These are phyloP conservation scores for Pelargonium fulgidum DNA, from an alignment of 441 rosid genomes.

Conservation along the genomic window DNA sequence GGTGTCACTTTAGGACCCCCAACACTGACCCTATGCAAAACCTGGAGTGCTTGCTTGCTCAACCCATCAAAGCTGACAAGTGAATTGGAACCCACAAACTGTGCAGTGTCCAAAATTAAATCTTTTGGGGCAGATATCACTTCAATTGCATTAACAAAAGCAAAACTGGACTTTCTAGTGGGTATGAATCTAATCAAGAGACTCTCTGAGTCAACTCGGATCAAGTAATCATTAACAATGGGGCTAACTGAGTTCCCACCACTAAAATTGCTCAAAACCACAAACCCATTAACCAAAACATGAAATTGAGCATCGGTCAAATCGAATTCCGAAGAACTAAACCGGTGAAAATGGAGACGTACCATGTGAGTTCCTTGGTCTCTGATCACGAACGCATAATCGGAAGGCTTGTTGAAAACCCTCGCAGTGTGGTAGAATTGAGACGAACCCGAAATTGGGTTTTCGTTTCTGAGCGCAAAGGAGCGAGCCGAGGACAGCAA, in stretches of 20 bases:
- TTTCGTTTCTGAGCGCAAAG: conserved; percentile 26
- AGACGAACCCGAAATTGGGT: conserved; percentile 22
- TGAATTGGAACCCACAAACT: conserved; percentile 32
- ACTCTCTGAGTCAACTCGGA: conserved; percentile 43
- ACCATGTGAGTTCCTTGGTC: conserved; percentile 58
- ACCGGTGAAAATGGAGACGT: conserved; percentile 55
- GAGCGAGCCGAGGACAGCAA: conserved; percentile 29
- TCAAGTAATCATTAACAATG: conserved; percentile 55
- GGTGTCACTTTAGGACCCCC: conserved; percentile 77
- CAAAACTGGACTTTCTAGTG: conserved; percentile 34
- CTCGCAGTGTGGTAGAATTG: conserved; percentile 55
- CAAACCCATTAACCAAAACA: conserved; percentile 51
- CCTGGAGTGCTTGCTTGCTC: conserved; percentile 47
- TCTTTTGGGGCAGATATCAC: conserved; percentile 82
- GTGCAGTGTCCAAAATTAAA: conserved; percentile 54
- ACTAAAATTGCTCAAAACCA: conserved; percentile 53
- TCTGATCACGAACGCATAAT: conserved; percentile 46
- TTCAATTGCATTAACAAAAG: conserved; percentile 75
- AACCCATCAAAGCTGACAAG: conserved; percentile 37
- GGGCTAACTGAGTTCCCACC: conserved; percentile 25
- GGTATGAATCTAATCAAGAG: conserved; percentile 53
- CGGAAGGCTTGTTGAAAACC: conserved; percentile 45
- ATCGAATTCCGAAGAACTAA: conserved; percentile 35
- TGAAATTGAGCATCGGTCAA: conserved; percentile 40
- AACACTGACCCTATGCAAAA: conserved; percentile 47